phyloP scores from a whole-genome alignment of 2,329 filamentous ascomycete species.

The Westerdykella aurantiaca region DNA sequence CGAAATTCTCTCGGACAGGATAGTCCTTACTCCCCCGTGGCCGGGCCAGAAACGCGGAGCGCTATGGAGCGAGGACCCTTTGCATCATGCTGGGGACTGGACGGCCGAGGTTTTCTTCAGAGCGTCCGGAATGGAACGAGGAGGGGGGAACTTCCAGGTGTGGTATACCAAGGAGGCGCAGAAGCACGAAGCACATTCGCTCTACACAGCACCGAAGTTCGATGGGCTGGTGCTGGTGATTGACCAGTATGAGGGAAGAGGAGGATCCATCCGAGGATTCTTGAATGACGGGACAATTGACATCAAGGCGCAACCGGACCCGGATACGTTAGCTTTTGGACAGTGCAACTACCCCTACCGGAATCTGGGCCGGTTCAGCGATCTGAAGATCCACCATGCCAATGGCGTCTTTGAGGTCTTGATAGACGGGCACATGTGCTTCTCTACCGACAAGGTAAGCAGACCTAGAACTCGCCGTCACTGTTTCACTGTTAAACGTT shows the following conservation, averaged over 20 bases:
- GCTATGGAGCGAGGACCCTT: constrained; percentile 65
- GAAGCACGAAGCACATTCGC: constrained; percentile 61
- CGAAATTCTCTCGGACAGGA: constrained; percentile 72
- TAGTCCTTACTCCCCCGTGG: constrained; percentile 83
- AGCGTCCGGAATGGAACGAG: constrained; percentile 76
- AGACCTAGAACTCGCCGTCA: no score
- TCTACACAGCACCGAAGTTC: constrained; percentile 79
- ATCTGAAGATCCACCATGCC: constrained; percentile 68
- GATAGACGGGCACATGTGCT: constrained; percentile 75
- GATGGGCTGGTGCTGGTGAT: constrained; percentile 86
- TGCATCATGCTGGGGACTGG: constrained; percentile 64
- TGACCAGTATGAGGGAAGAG: constrained; percentile 72
- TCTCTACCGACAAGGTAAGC: constrained; percentile 63
- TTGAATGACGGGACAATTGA: constrained; percentile 84
- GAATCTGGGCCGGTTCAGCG: constrained; percentile 79
- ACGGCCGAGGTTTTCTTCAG: constrained; percentile 80
- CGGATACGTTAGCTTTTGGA: constrained; percentile 85
- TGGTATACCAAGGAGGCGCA: constrained; percentile 76
- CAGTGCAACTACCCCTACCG: constrained; percentile 89
- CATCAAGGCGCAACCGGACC: constrained; percentile 66
- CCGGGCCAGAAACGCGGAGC: constrained; percentile 81
- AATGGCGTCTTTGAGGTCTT: constrained; percentile 65
- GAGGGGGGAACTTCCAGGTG: constrained; percentile 83
- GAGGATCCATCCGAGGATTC: constrained; percentile 83
- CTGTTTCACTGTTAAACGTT: not conserved